phyloP scores from a whole-genome alignment of 1,284 basidiomycete species.

The Pseudozyma sp. region DNA sequence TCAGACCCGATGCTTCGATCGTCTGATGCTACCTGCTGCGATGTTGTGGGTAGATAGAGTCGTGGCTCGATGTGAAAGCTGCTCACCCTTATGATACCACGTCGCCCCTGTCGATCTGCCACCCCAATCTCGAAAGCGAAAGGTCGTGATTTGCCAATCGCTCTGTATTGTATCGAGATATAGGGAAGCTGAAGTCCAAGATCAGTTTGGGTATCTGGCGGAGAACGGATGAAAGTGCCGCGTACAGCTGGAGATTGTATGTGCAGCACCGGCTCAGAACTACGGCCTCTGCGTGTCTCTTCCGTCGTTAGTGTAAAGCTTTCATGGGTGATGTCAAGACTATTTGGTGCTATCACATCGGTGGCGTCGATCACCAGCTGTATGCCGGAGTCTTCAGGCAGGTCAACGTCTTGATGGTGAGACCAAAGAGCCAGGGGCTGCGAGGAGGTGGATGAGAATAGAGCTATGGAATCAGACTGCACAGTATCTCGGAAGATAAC shows the following conservation, averaged over 20 bases:
- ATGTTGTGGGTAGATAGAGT: slow-evolving; percentile 14
- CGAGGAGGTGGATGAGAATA: slow-evolving; percentile 82
- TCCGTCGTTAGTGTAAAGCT: slow-evolving; percentile 17
- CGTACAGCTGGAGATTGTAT: slow-evolving; percentile 80
- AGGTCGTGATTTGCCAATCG: slow-evolving; percentile 73
- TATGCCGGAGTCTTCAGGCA: slow-evolving; percentile 77
- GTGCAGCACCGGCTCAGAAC: slow-evolving; percentile 79
- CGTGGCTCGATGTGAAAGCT: slow-evolving; percentile 79
- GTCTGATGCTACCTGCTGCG: slow-evolving; percentile 33
- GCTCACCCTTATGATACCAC: slow-evolving; percentile 78
- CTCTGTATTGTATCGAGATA: slow-evolving; percentile 80
- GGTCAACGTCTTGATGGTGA: slow-evolving; percentile 72
- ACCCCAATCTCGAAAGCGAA: slow-evolving; percentile 83
- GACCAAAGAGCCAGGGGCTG: slow-evolving; percentile 76
- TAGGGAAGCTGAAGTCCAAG: slow-evolving; percentile 80
- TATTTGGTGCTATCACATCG: slow-evolving; percentile 70
- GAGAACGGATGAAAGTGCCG: slow-evolving; percentile 78
- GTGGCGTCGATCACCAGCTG: slow-evolving; percentile 76
- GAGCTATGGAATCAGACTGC: slow-evolving; percentile 77
- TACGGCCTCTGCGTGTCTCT: slow-evolving; percentile 28
- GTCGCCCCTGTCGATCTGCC: slow-evolving; percentile 75
- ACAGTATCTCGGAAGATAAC: slow-evolving; percentile 72
- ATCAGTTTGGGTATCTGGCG: slow-evolving; percentile 19
- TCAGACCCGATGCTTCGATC: background rate
- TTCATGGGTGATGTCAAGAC: background rate